phyloP scores from a whole-genome alignment of 306 rosid genomes.

The Canavalia gladiata region DNA sequence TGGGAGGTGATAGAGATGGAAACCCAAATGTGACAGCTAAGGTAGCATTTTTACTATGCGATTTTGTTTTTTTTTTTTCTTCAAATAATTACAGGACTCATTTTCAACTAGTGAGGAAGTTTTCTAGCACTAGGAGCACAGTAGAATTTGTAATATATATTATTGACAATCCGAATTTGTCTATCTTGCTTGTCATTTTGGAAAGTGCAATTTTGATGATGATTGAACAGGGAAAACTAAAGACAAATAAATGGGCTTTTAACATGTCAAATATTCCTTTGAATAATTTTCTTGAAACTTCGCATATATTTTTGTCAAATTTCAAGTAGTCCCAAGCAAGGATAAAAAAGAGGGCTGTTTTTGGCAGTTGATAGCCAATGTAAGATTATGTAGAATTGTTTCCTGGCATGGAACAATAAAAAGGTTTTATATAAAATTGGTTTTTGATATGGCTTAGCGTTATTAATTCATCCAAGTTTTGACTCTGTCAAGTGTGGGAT shows the following conservation, averaged over 20 bases:
- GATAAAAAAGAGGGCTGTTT: neutral
- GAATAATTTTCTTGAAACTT: constrained; percentile 28
- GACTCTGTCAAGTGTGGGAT: neutral
- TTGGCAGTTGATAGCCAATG: neutral
- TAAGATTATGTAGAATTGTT: neutral
- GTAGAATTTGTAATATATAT: constrained; percentile 8
- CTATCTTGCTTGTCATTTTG: neutral
- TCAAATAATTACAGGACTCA: constrained; percentile 15
- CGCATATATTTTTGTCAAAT: neutral
- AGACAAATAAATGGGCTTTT: neutral
- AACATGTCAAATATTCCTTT: neutral
- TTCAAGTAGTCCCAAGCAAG: neutral
- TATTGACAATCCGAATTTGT: constrained; percentile 22
- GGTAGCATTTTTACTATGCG: constrained; percentile 52
- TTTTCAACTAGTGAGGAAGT: constrained; percentile 19
- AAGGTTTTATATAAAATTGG: neutral
- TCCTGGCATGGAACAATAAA: neutral
- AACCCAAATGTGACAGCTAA: constrained; percentile 95
- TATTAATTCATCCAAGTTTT: neutral
- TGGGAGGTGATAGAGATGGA: constrained; percentile 99
- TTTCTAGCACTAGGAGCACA: constrained; percentile 24
- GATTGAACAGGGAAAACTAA: neutral
- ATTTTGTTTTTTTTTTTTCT: constrained; percentile 13
- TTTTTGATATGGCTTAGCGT: constrained; percentile 12
- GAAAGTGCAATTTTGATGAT: constrained; percentile 2